Conservation (phyloP, 23 red algal genomes). For the Gracilaria domingensis region DNA sequence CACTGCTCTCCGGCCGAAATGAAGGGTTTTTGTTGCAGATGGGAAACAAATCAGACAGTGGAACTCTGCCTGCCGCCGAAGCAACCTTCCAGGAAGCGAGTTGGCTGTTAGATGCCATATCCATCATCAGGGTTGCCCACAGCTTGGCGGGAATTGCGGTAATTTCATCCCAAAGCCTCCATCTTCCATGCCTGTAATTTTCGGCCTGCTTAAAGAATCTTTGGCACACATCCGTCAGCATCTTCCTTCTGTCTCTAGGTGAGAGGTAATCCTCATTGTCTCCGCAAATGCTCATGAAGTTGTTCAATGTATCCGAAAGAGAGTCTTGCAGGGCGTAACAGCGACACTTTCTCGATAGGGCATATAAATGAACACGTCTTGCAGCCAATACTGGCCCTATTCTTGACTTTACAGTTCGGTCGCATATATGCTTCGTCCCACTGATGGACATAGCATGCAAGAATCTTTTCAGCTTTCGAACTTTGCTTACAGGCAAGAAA, state of each 20-base stretch:
- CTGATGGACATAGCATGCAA: background rate
- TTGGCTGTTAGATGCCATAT: slow-evolving; percentile 34
- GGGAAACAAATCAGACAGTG: background rate
- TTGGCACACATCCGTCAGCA: background rate
- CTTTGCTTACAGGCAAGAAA: background rate
- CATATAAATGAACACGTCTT: background rate
- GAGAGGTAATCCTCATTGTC: too few relatives aligned
- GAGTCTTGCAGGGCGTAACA: background rate
- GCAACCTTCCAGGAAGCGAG: slow-evolving; percentile 15
- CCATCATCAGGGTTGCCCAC: background rate
- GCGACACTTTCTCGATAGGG: background rate
- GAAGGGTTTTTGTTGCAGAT: background rate
- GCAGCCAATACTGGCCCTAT: background rate
- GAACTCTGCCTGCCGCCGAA: background rate
- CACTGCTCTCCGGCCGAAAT: too few relatives aligned
- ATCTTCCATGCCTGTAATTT: background rate
- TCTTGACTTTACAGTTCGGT: background rate
- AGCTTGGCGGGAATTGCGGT: background rate
- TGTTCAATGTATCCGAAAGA: background rate
- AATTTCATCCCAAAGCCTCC: background rate
- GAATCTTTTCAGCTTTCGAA: background rate
- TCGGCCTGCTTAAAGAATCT: background rate
- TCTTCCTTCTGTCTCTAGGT: background rate
- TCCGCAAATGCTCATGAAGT: background rate
- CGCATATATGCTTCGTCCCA: background rate